Percentiles rank a stretch among this genome's conserved stretches.
Evolutionary conservation across 1,139 yeast species (phyloP).

Genomic region (Suhomyces maxii): DNA sequence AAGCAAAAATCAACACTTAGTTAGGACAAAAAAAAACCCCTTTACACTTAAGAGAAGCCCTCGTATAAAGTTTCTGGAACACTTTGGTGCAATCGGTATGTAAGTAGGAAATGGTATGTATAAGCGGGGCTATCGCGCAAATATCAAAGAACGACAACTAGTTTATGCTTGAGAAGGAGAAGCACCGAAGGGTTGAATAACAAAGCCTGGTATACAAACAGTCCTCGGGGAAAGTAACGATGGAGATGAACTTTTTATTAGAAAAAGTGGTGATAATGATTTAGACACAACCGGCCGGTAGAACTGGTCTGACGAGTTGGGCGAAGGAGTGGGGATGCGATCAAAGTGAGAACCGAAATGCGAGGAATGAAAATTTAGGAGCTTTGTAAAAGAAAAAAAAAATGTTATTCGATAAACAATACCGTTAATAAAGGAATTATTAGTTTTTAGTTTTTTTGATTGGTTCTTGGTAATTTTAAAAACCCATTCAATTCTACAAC

Average conservation of each 20-base stretch:
- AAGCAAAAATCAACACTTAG: neutral
- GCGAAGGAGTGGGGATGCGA: neutral
- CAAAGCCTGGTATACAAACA: too few species aligned
- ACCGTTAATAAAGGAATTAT: too few species aligned
- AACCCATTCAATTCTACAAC: too few species aligned
- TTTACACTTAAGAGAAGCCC: too few species aligned
- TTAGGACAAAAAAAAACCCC: neutral
- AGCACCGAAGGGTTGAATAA: neutral
- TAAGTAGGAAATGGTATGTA: slow-evolving; percentile 9
- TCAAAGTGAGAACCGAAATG: neutral
- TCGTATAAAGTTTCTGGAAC: neutral
- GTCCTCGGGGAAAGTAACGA: neutral
- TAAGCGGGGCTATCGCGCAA: slow-evolving; percentile 12
- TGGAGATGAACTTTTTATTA: neutral
- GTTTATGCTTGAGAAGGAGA: neutral
- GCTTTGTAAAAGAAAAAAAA: neutral
- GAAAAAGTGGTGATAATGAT: neutral
- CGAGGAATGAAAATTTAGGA: neutral
- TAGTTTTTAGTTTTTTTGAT: too few species aligned
- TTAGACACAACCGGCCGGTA: slow-evolving; percentile 1
- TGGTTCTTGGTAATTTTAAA: too few species aligned
- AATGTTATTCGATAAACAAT: too few species aligned
- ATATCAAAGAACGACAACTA: slow-evolving; percentile 3
- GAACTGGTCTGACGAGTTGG: neutral
- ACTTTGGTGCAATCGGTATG: neutral